phyloP scores from a whole-genome alignment of 2,329 filamentous ascomycete genomes.

The Xylariaceae sp. region DNA sequence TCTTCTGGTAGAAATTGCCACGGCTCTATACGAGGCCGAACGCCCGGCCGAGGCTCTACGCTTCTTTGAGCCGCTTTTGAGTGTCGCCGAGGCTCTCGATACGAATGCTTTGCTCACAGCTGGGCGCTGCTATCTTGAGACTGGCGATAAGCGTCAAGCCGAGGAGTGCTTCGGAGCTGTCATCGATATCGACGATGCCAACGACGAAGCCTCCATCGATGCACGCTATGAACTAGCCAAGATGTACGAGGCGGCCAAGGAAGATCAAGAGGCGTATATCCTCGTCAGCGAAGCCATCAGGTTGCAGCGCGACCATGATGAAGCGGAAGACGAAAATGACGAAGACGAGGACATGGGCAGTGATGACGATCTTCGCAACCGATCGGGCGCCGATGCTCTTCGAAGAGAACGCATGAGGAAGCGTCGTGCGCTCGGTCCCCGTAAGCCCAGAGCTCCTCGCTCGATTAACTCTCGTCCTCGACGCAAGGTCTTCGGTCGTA shows the following conservation, averaged over 20 bases:
- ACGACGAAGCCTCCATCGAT: conserved; percentile 52
- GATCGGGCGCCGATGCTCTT: not conserved
- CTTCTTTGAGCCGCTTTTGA: conserved; percentile 52
- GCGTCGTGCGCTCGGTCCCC: conserved; percentile 20
- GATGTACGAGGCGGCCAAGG: conserved; percentile 71
- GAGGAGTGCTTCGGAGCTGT: conserved; percentile 73
- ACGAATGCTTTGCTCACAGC: conserved; percentile 49
- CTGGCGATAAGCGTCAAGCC: conserved; percentile 61
- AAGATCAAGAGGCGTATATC: conserved; percentile 70
- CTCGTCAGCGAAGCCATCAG: conserved; percentile 70
- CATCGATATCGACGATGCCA: conserved; percentile 63
- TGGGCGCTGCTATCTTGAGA: conserved; percentile 63
- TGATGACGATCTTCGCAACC: conserved; percentile 12
- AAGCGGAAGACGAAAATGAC: conserved; percentile 26
- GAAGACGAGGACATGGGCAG: conserved; percentile 24
- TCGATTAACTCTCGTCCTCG: conserved; percentile 24
- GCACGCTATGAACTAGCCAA: conserved; percentile 75
- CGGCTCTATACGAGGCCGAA: conserved; percentile 40
- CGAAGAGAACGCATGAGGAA: conserved; percentile 10
- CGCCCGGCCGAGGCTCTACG: conserved; percentile 41
- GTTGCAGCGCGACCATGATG: conserved; percentile 47
- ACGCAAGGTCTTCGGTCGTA: conserved; percentile 30
- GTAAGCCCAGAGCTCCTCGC: conserved; percentile 23
- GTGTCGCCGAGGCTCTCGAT: conserved; percentile 45
- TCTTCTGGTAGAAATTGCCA: conserved; percentile 65